Evolutionary conservation across 1,284 basidiomycete species (phyloP), one percentile per base, ranked within the genome.

Genomic region (Cutaneotrichosporon daszewskae): DNA sequence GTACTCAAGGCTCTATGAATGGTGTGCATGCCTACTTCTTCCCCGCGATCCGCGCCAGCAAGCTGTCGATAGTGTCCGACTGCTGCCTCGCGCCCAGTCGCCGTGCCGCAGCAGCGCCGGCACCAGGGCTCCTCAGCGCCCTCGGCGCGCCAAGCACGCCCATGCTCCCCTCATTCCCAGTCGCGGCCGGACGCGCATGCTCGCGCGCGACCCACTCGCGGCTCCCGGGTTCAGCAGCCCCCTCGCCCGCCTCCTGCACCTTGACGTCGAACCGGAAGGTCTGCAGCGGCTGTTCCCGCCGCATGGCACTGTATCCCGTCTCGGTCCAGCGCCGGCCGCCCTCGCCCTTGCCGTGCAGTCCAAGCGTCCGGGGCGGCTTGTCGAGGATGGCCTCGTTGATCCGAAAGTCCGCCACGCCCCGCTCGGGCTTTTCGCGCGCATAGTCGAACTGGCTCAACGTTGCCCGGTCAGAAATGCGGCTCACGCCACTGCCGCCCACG

Each of bases 241-340:
- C 44, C n/a, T 37, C 24, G 8, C 40, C 48, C 11, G 44, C 35
- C 54, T 42, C 41, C 36, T 27, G 28, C 11, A 64, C 54, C 24
- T 47, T 43, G 38, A 70, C 56, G 38, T 66, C 57, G 40, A 68
- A 68, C 17, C 43, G 47, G 50, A 66, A 53, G 0, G 55, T 55
- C 44, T 66, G 54, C 32, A 70, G 53, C 2, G 68, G 63, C 12
- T 49, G 47, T 8, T 53, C 52, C n/a, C 46, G 35, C n/a, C 24
- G 32, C 4, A 54, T n/a, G 14, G 51, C 57, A n/a, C 22, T 25
- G 35, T 23, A 14, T 3, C 36, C 25, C 28, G 9, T 27, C 35
- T 19, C 31, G 26, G 46, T 31, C 38, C 37, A 49, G 26, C 34
- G 40, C 35, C 20, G 34, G 24, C 17, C 37, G 35, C 40, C 26